Conservation (phyloP, 345 rosid species). For the Kandelia obovata region DNA sequence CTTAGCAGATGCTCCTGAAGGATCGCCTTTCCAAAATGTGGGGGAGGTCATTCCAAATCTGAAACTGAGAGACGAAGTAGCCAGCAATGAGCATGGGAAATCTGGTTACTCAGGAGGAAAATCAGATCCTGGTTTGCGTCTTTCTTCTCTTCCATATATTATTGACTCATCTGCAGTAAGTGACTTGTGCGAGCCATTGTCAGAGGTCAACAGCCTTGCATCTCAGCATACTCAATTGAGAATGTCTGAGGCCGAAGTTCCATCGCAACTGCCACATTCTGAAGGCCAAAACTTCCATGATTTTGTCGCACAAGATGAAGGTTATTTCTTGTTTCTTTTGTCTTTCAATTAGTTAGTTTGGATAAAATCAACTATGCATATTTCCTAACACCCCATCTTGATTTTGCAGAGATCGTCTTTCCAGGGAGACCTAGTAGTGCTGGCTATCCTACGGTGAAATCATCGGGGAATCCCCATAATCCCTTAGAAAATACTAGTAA, state of each 20-base stretch:
- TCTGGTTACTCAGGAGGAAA: constrained; percentile 36
- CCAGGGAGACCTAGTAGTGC: constrained; percentile 55
- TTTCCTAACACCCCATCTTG: constrained; percentile 9
- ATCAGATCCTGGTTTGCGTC: constrained; percentile 33
- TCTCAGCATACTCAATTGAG: constrained; percentile 36
- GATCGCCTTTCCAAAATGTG: constrained; percentile 61
- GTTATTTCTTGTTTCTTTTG: constrained; percentile 19
- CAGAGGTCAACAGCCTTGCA: constrained; percentile 30
- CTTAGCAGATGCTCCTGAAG: constrained; percentile 67
- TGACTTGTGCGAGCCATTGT: constrained; percentile 21
- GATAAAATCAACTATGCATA: neutral
- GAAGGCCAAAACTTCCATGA: constrained; percentile 41
- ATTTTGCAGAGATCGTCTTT: constrained; percentile 53
- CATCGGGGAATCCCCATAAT: constrained; percentile 28
- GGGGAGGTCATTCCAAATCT: constrained; percentile 68
- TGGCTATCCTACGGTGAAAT: constrained; percentile 29
- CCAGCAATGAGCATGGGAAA: constrained; percentile 34
- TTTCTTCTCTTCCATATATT: constrained; percentile 31
- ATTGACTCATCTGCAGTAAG: constrained; percentile 30
- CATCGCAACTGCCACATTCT: constrained; percentile 31
- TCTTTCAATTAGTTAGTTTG: neutral
- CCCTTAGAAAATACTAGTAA: constrained; percentile 17
- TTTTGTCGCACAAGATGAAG: constrained; percentile 53
- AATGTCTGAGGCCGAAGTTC: constrained; percentile 41
- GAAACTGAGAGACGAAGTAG: constrained; percentile 25